Evolutionary conservation across 2,329 filamentous ascomycete species (phyloP), one percentile per base, ranked within the genome.

Genomic region (Neurospora sp.): DNA sequence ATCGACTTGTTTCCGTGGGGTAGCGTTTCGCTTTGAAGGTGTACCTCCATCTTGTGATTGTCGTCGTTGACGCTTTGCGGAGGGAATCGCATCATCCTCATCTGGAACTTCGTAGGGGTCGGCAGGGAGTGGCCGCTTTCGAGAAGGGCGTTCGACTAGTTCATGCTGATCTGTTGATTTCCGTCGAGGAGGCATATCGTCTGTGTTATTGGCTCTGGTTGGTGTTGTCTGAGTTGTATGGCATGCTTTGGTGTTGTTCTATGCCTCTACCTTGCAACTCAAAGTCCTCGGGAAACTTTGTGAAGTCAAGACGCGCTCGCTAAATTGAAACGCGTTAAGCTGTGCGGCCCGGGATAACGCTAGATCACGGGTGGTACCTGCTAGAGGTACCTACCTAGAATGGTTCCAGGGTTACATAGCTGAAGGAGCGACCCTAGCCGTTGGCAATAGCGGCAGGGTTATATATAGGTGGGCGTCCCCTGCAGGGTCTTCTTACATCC

Each of bases 41-140:
- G 52, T 62, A 4, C 52, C 52, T 33, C 52, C 23, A 33, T 62
- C 52, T 6, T 62, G 6, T 28, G 52, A 8, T 2, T 36, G 52
- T 62, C 69, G 69, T 3, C 72, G 70, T 66, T 66, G 72, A 39
- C 72, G 70, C 52, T 72, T 76, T 5, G 72, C 71, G 11, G 72
- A 67, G 37, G 70, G 52, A n/a, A 62, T 69, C 6, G 40, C 43
- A 38, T 74, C 65, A 11, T 70, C 69, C n/a, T 70, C 74, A 19
- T 76, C 74, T n/a, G 74, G 74, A 10, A 74, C 68, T n/a, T 75
- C 72, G 71, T 76, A 75, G 4, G 73, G 74, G 57, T 76, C 41
- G n/a, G 52, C 52, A 33, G 72, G 65, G 10, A 71, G n/a, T 17
- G 69, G 43, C 5, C 74, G 71, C 39, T 76, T 75, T 28, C 69